These are phyloP conservation scores for Cercophora newfieldiana DNA, from an alignment of 495 filamentous ascomycete species.

Conservation along the genomic window DNA sequence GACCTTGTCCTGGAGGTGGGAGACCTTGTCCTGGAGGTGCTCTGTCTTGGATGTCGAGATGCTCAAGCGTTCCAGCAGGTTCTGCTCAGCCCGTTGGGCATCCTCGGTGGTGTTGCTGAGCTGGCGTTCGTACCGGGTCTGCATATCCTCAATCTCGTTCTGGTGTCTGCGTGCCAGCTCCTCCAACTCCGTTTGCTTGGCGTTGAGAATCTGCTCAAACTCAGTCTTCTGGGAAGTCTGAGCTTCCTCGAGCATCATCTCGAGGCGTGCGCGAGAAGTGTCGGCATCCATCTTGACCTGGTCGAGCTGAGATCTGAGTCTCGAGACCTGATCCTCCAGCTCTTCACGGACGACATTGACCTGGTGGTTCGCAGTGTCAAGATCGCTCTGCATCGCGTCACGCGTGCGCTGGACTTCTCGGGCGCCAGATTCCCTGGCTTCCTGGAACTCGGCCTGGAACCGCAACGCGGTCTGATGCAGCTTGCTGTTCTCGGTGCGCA, in stretches of 20 bases:
- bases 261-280: slow-evolving; percentile 68
- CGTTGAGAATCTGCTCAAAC: slow-evolving; percentile 68
- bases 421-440: slow-evolving; percentile 73
- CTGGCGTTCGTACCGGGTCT: slow-evolving; percentile 70
- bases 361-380: slow-evolving; percentile 78
- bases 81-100: slow-evolving; percentile 65
- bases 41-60: slow-evolving; percentile 77
- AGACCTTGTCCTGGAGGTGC: slow-evolving; percentile 77
- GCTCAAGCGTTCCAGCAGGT: slow-evolving; percentile 67
- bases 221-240: slow-evolving; percentile 61
- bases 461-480: slow-evolving; percentile 63
- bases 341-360: slow-evolving; percentile 76
- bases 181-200: slow-evolving; percentile 63
- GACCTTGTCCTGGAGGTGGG: slow-evolving; percentile 81
- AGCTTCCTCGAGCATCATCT: slow-evolving; percentile 76
- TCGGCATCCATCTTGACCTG: slow-evolving; percentile 71
- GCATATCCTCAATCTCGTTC: slow-evolving; percentile 64
- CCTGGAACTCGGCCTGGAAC: slow-evolving; percentile 80
- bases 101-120: slow-evolving; percentile 71
- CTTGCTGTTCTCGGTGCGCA: slow-evolving; percentile 68
- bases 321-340: slow-evolving; percentile 69
- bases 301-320: slow-evolving; percentile 69
- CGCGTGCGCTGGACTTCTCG: slow-evolving; percentile 77
- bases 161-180: slow-evolving; percentile 72
- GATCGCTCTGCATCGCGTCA: slow-evolving; percentile 72